Base-by-base conservation (phyloP, 352 stramenopile species). In the Globisporangium cylindrosporum region DNA sequence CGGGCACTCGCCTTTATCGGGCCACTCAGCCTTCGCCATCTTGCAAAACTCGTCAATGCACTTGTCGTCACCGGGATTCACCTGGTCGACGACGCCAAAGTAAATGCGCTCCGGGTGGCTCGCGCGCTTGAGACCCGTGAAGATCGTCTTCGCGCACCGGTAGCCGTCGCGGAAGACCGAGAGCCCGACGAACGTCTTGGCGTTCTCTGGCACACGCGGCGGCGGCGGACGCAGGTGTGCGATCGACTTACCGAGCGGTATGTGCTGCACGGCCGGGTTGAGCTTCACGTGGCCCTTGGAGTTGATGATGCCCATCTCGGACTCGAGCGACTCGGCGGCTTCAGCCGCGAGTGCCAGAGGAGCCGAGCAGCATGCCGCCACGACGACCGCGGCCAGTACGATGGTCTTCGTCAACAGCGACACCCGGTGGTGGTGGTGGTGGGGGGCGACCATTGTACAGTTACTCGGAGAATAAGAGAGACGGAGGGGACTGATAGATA, bases 61-160 rank as follows among this genome's bases (percentile, higher is more conserved):
- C 27, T 79, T 80, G 49, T 76, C 72, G 59, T 95, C 88, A 36
- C 79, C 81, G 0, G 75, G 68, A 66, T 93, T 90, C 63, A 95
- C 82, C 62, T 95, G 88, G 72, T 95, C 88, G 38, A 95, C 82
- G 58, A 95, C 75, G 48, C 88, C 88, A 73, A 95, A 93, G 70
- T 81, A 91, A 7, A 95, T 46, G 5, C 84, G 80, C 43, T 91
- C 82, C 2, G 86, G 86, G 64, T 94, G 73, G 69, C 74, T 81
- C 18, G 86, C 81, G 48, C 86, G 84, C 73, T 82, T 90, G 32
- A 94, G 74, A 6, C 82, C 88, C 56, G 88, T 94, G 68, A 91
- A 80, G 22, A 95, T 86, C 32, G 88, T 95, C 67, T 91, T 91
- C 29, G 75, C 88, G 61, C 88, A 95, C 18, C 88, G 86, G 61